Evolutionary conservation across 805 yeast species (phyloP), one percentile per base, ranked within the genome.

Genomic region (Spathaspora arborariae): DNA sequence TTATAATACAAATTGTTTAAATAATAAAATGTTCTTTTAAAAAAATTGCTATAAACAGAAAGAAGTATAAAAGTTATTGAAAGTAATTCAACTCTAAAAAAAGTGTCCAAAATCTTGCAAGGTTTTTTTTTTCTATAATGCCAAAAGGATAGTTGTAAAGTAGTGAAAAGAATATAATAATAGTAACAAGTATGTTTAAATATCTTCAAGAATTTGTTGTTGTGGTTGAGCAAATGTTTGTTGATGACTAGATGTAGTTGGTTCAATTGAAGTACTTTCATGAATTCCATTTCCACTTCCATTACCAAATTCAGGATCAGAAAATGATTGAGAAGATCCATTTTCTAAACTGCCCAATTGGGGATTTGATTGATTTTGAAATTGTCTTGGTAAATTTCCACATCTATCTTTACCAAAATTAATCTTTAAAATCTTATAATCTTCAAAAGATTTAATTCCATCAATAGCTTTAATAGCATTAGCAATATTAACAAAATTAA

Each of bases 321-420:
- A 39, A 22, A 40, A 47, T 26, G 50, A 44, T 15, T 43, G 13
- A 3, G 45, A 42, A 10, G 45, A 42, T 19, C 48, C 48, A 45
- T 44, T 41, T 27, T 47, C 48, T 13, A 47, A 44, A 11, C 36
- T 41, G 2, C 51, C 48, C 35, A 47, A 44, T 16, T 16, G 42
- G 21, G 9, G 3, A 16, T 21, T 15, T 10, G 27, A 39, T 45
- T 61, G 67, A 53, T 63, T 67, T 53, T 71, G 76, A 50, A 81
- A 81, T 62, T 84, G 92, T 59, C 96, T 78, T 42, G 97, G 97
- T 49, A 89, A 82, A 60, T 91, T 89, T 24, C 97, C 98, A 66
- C 98, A 92, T 59, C 99, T 78, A 63, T 89, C 96, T 61, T 90
- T 90, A 44, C 97, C 97, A 62, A 87, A 91, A 62, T 90, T 89